phyloP scores from a whole-genome alignment of 2,329 filamentous ascomycete genomes.

The Fusarium nodosum region DNA sequence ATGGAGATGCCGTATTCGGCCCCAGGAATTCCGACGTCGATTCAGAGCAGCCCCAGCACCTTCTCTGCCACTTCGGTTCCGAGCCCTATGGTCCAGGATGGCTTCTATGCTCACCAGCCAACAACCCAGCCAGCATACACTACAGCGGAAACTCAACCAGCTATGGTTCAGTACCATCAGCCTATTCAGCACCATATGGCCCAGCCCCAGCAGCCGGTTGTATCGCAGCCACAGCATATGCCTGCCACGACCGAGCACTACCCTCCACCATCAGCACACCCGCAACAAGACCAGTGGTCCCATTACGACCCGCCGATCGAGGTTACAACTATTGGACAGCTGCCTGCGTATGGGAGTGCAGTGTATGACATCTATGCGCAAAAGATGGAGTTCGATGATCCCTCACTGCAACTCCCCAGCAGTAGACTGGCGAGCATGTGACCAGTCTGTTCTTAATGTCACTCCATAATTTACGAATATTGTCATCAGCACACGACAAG shows the following conservation, averaged over 20 bases:
- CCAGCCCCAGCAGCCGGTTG: slow-evolving; percentile 54
- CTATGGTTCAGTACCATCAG: slow-evolving; percentile 61
- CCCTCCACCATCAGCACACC: slow-evolving; percentile 57
- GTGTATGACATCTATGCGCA: slow-evolving; percentile 67
- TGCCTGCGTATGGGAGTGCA: slow-evolving; percentile 64
- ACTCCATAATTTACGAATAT: slow-evolving; percentile 36
- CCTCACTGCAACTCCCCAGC: slow-evolving; percentile 71
- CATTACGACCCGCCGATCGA: slow-evolving; percentile 71
- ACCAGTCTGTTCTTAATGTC: slow-evolving; percentile 31
- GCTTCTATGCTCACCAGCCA: slow-evolving; percentile 70
- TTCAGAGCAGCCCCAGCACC: slow-evolving; percentile 70
- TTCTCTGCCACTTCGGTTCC: slow-evolving; percentile 69
- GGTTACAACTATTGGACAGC: slow-evolving; percentile 66
- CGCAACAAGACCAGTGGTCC: slow-evolving; percentile 67
- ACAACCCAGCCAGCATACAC: slow-evolving; percentile 63
- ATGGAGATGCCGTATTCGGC: slow-evolving; percentile 67
- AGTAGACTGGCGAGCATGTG: slow-evolving; percentile 69
- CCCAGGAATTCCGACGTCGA: slow-evolving; percentile 62
- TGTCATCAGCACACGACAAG: slow-evolving; percentile 14
- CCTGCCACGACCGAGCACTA: slow-evolving; percentile 52
- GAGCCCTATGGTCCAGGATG: slow-evolving; percentile 66
- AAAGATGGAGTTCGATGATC: slow-evolving; percentile 71
- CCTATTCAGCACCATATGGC: slow-evolving; percentile 57
- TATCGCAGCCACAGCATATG: slow-evolving; percentile 53
- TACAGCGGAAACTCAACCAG: slow-evolving; percentile 60